These are phyloP conservation scores for Phytophthora uliginosa DNA, from an alignment of 352 stramenopile species.

Conservation along the genomic window DNA sequence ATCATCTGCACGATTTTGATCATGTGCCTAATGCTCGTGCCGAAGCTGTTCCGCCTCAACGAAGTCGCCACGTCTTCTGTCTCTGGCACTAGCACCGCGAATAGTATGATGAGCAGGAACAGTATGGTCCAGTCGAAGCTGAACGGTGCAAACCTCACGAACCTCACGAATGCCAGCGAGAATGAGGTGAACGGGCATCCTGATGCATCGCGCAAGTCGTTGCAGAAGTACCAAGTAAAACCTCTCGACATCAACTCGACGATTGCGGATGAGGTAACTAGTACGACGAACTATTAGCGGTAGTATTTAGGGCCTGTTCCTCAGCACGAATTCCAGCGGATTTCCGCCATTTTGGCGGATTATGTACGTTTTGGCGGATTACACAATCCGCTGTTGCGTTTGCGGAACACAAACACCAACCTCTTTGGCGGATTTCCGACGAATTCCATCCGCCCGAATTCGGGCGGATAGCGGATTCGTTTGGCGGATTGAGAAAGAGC, in stretches of 20 bases:
- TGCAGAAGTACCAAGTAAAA: constrained; percentile 24
- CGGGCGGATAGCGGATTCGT: no score
- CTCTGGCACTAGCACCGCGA: background rate
- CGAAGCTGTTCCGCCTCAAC: constrained; percentile 53
- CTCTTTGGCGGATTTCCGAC: no score
- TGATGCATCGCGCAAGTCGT: background rate
- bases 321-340: no score
- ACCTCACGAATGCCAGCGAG: constrained; percentile 1
- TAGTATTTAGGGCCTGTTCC: background rate
- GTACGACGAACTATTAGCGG: constrained; percentile 9
- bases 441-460: no score
- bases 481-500: no score
- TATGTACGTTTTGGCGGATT: no score
- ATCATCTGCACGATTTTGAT: constrained; percentile 48
- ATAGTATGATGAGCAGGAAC: constrained; percentile 4
- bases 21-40: constrained; percentile 56
- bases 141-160: constrained; percentile 1
- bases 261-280: background rate
- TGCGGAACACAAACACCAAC: no score
- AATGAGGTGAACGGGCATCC: background rate
- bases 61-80: constrained; percentile 6
- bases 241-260: constrained; percentile 13
- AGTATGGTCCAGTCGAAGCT: background rate
- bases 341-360: no score
- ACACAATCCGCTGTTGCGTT: no score